Conservation (phyloP, 2,329 filamentous ascomycete species). For the Colletotrichum tamarilloi region DNA sequence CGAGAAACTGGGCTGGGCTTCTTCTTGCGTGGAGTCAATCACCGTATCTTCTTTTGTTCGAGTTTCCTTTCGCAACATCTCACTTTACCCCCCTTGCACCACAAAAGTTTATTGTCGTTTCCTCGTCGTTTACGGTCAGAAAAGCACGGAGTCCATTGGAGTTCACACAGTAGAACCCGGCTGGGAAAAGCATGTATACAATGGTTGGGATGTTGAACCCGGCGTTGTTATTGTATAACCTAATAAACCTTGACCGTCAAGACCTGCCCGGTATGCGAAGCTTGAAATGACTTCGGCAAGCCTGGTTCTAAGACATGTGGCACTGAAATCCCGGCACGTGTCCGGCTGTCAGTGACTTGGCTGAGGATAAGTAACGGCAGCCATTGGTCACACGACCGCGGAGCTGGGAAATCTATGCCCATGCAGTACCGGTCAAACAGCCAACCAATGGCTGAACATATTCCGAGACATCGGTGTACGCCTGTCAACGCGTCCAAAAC, state of each 20-base stretch:
- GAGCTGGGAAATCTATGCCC: conserved; percentile 25
- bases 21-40: conserved; percentile 7
- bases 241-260: background rate
- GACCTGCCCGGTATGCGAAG: background rate
- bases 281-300: background rate
- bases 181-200: conserved; percentile 28
- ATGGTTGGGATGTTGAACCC: background rate
- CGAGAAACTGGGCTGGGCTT: background rate
- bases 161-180: conserved; percentile 23
- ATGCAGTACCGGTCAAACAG: conserved; percentile 25
- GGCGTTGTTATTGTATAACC: conserved; percentile 1
- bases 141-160: conserved; percentile 23
- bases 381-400: conserved; percentile 23
- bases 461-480: conserved; percentile 26
- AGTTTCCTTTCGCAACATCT: background rate
- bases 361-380: background rate
- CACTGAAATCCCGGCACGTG: background rate
- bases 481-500: conserved; percentile 10
- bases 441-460: background rate
- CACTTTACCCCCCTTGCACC: background rate
- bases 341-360: background rate
- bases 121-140: conserved; percentile 14
- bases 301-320: conserved; percentile 1
- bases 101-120: conserved; percentile 26
- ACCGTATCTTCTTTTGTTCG: conserved; percentile 10